Evolutionary conservation across 345 rosid species (phyloP).

Genomic region (Eucalyptus sp.): DNA sequence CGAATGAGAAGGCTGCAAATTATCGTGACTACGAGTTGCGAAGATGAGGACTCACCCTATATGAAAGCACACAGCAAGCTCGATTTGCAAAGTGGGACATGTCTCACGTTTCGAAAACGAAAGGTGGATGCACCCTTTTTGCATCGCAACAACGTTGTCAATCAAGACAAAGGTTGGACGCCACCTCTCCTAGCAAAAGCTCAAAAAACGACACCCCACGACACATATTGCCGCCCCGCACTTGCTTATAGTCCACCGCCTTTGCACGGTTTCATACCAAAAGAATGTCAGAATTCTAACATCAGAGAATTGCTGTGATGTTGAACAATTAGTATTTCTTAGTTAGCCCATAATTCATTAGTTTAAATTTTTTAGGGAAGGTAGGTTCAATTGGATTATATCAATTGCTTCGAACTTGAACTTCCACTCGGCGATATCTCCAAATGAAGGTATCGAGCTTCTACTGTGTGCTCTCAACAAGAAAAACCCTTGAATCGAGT

Average conservation of each 20-base stretch:
- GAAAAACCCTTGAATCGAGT: background rate
- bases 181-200: background rate
- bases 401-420: accelerated
- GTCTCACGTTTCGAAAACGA: background rate
- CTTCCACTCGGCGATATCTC: too few species aligned
- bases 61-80: background rate
- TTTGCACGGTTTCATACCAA: background rate
- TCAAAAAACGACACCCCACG: background rate
- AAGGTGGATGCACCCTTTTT: background rate
- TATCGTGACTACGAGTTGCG: background rate
- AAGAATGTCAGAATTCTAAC: too few species aligned
- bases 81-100: background rate
- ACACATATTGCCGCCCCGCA: background rate
- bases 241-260: background rate
- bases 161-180: background rate
- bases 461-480: too few species aligned
- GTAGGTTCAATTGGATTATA: accelerated
- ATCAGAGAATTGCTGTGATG: accelerated
- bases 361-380: too few species aligned
- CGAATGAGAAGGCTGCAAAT: background rate
- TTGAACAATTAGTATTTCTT: too few species aligned
- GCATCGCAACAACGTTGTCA: background rate
- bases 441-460: too few species aligned
- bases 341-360: too few species aligned
- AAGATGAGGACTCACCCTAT: background rate